These are phyloP conservation scores for Firmiana major DNA, from an alignment of 345 rosid genomes.

Conservation along the genomic window DNA sequence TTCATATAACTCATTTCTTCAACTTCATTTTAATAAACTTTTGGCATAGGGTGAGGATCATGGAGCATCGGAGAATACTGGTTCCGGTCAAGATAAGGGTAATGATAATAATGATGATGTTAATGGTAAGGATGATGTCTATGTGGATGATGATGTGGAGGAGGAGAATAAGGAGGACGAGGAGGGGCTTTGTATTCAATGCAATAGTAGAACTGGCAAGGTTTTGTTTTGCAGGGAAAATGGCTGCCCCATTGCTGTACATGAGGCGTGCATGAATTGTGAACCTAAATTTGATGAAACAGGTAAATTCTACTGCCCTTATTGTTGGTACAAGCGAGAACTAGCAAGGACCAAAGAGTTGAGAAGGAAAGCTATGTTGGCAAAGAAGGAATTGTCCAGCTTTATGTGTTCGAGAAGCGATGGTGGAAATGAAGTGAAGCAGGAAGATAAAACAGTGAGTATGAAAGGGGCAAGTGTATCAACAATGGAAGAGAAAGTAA, in stretches of 20 bases:
- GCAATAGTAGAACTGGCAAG: background rate
- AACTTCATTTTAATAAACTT: background rate
- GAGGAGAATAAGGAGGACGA: constrained; percentile 1
- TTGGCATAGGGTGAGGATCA: constrained; percentile 19
- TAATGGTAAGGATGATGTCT: background rate
- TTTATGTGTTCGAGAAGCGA: constrained; percentile 18
- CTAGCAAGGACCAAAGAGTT: constrained; percentile 20
- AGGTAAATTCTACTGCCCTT: constrained; percentile 59
- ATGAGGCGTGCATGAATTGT: background rate
- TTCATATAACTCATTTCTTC: background rate
- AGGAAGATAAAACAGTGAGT: background rate
- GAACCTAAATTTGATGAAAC: constrained; percentile 29
- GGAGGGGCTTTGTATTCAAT: constrained; percentile 27
- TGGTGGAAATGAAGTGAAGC: background rate
- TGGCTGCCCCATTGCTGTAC: constrained; percentile 1
- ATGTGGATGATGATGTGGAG: background rate
- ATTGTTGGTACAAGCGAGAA: constrained; percentile 50
- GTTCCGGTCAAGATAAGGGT: background rate
- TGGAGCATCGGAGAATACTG: background rate
- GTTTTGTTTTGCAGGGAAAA: constrained; percentile 1
- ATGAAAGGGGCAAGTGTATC: background rate
- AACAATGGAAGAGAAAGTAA: background rate
- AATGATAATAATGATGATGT: background rate
- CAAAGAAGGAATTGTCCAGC: constrained; percentile 21
- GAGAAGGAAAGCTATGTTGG: constrained; percentile 32